These are phyloP conservation scores for Amanita exitialis DNA, from an alignment of 768 basidiomycete species.

Conservation along the genomic window DNA sequence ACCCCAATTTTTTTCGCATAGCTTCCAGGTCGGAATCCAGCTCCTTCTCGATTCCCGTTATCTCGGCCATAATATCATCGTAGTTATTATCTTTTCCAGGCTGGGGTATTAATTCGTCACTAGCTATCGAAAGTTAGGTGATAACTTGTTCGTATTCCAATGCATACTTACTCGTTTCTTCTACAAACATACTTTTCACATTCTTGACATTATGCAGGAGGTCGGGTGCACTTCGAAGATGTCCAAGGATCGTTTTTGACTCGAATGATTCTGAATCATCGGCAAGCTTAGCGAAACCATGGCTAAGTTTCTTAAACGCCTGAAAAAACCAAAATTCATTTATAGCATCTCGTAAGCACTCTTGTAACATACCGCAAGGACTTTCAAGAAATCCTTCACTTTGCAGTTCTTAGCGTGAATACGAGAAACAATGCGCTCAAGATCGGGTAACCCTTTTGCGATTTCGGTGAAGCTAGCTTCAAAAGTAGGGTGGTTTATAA, in stretches of 20 bases:
- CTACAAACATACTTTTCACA: slow-evolving; percentile 60
- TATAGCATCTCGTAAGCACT: not conserved
- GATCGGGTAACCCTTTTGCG: slow-evolving; percentile 79
- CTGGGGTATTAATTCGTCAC: slow-evolving; percentile 65
- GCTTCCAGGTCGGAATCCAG: slow-evolving; percentile 61
- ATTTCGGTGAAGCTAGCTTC: slow-evolving; percentile 65
- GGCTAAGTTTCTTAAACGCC: slow-evolving; percentile 69
- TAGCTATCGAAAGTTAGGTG: slow-evolving; percentile 26
- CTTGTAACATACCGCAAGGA: slow-evolving; percentile 47
- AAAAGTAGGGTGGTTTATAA: slow-evolving; percentile 73
- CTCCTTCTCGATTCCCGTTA: slow-evolving; percentile 55
- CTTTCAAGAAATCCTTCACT: slow-evolving; percentile 80
- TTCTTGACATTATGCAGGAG: slow-evolving; percentile 60
- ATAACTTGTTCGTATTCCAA: not conserved
- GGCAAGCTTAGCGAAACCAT: slow-evolving; percentile 52
- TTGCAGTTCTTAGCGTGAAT: slow-evolving; percentile 90
- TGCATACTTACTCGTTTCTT: slow-evolving; percentile 46
- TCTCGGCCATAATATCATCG: slow-evolving; percentile 67
- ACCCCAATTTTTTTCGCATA: slow-evolving; percentile 65
- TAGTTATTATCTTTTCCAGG: slow-evolving; percentile 83
- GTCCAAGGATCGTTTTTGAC: slow-evolving; percentile 62
- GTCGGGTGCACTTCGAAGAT: slow-evolving; percentile 79
- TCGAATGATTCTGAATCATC: slow-evolving; percentile 64
- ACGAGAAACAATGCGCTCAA: slow-evolving; percentile 89
- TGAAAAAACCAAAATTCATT: slow-evolving; percentile 17